Evolutionary conservation across 805 yeast genomes (phyloP).

Genomic region (Kuraishia molischiana): DNA sequence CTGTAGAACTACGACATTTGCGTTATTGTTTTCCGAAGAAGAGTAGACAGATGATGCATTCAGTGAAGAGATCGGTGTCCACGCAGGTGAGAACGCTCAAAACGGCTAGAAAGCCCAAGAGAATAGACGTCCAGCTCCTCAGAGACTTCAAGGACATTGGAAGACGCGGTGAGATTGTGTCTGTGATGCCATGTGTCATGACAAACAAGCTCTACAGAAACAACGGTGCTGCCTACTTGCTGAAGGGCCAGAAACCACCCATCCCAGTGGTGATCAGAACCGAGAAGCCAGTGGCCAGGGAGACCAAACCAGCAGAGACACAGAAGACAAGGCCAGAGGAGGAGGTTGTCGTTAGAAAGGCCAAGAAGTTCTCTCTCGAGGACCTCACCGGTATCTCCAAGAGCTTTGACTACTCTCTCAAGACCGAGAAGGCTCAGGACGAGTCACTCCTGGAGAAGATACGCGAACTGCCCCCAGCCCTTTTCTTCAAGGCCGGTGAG

Average conservation of each 20-base stretch:
- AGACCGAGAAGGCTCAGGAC: slow-evolving; percentile 1
- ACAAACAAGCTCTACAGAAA: slow-evolving; percentile 61
- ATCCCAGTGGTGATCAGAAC: slow-evolving; percentile 21
- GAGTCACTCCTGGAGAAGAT: neutral
- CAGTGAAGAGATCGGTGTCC: too few relatives aligned
- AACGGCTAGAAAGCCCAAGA: slow-evolving; percentile 23
- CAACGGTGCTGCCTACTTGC: slow-evolving; percentile 68
- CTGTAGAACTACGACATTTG: too few relatives aligned
- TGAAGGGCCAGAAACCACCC: slow-evolving; percentile 20
- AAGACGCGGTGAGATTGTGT: slow-evolving; percentile 58
- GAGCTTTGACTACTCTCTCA: neutral
- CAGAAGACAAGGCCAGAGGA: neutral
- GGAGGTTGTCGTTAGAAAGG: neutral
- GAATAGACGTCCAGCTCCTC: slow-evolving; percentile 67
- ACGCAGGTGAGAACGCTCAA: neutral
- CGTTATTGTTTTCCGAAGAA: too few relatives aligned
- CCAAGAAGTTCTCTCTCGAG: slow-evolving; percentile 1
- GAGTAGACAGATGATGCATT: too few relatives aligned
- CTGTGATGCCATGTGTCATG: slow-evolving; percentile 76
- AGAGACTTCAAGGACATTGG: slow-evolving; percentile 59
- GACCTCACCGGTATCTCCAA: neutral
- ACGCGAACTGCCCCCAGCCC: neutral
- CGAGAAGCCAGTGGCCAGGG: slow-evolving; percentile 4
- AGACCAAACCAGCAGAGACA: neutral
- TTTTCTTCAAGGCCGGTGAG: slow-evolving; percentile 7